Conservation (phyloP, 805 yeast genomes). For the Starmerella scarabaei region DNA sequence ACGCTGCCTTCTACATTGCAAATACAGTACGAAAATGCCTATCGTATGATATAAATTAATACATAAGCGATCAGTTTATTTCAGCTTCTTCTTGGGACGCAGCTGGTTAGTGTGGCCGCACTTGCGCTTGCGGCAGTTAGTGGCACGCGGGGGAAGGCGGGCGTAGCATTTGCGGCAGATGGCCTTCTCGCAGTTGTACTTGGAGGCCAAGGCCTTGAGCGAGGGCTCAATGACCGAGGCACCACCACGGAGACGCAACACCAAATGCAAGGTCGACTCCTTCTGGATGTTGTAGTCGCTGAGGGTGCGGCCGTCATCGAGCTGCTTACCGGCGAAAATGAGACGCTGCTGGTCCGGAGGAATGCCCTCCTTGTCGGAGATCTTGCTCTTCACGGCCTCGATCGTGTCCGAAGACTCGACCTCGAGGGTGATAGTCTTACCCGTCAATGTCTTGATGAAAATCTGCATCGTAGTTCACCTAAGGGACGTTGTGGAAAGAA, state of each 20-base stretch:
- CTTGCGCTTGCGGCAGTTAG: constrained; percentile 99
- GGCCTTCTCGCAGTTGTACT: constrained; percentile 98
- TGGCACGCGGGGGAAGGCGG: constrained; percentile 99
- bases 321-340: constrained; percentile 99
- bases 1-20: no score
- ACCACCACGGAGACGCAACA: constrained; percentile 96
- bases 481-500: neutral
- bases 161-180: constrained; percentile 99
- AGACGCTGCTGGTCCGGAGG: constrained; percentile 99
- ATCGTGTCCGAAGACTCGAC: constrained; percentile 98
- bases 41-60: no score
- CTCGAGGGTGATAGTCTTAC: constrained; percentile 97
- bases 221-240: constrained; percentile 89
- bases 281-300: constrained; percentile 99
- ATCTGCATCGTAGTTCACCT: constrained; percentile 37
- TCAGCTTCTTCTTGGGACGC: constrained; percentile 99
- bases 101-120: constrained; percentile 99
- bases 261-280: constrained; percentile 96
- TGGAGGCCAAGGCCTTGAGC: constrained; percentile 96
- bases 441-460: constrained; percentile 98
- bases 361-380: constrained; percentile 98
- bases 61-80: constrained; percentile 43
- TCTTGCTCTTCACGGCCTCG: constrained; percentile 97
- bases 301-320: constrained; percentile 97
- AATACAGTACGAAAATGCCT: no score